Evolutionary conservation across 306 rosid species (phyloP).

Genomic region (Trifolium fragiferum): DNA sequence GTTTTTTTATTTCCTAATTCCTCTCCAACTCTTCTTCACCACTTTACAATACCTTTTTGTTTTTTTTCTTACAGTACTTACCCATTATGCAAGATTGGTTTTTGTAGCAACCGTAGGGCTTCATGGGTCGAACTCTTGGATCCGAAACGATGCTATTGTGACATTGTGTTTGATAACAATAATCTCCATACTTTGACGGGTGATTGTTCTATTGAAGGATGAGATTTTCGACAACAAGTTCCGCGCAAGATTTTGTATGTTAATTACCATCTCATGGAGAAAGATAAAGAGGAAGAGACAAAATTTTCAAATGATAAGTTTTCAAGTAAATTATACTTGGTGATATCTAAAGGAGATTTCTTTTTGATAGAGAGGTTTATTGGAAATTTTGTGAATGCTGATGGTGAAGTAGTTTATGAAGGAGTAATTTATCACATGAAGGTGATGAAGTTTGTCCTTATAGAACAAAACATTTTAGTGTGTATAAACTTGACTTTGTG

Average conservation of each 20-base stretch:
- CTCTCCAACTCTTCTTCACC: not conserved
- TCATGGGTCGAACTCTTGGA: constrained; percentile 16
- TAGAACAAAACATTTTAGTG: not conserved
- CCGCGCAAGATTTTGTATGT: too few relatives aligned
- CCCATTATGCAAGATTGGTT: not conserved
- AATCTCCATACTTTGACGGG: not conserved
- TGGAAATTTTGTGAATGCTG: constrained; percentile 17
- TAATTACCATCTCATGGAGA: not conserved
- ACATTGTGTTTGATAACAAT: constrained; percentile 26
- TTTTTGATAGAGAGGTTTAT: constrained; percentile 12
- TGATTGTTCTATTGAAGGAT: too few relatives aligned
- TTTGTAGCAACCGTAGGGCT: not conserved
- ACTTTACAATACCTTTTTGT: not conserved
- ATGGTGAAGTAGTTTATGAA: constrained; percentile 26
- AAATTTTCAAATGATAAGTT: not conserved
- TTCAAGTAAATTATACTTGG: not conserved
- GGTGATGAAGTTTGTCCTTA: constrained; percentile 23
- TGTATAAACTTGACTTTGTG: not conserved
- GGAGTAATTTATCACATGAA: not conserved
- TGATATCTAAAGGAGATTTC: not conserved
- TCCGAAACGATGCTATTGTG: not conserved
- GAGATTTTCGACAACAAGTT: too few relatives aligned
- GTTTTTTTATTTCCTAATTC: too few relatives aligned
- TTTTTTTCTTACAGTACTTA: not conserved
- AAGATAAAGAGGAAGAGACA: not conserved